phyloP scores from a whole-genome alignment of 495 filamentous ascomycete species.

The Elaphomyces granulatus region DNA sequence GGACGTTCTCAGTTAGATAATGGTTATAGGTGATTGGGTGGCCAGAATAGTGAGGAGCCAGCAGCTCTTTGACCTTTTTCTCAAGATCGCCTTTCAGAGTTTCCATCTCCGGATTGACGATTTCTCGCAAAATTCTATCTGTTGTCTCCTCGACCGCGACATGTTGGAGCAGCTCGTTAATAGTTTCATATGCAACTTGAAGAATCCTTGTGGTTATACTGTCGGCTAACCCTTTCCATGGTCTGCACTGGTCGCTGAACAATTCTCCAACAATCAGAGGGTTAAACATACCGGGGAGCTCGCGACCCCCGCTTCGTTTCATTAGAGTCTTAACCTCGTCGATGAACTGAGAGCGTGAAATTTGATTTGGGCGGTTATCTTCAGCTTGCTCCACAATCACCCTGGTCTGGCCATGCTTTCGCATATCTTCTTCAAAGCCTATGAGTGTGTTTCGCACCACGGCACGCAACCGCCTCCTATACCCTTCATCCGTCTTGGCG shows the following conservation, averaged over 20 bases:
- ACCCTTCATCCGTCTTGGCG: conserved; percentile 24
- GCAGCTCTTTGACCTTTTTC: conserved; percentile 12
- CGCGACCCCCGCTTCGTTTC: conserved; percentile 26
- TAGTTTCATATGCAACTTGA: conserved; percentile 15
- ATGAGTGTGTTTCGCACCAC: conserved; percentile 16
- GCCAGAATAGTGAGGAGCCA: too few relatives aligned
- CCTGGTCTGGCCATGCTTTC: conserved; percentile 11
- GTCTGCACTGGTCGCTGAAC: conserved; percentile 35
- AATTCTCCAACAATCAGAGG: conserved; percentile 35
- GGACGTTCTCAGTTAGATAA: conserved; percentile 34
- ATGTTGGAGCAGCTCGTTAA: too few relatives aligned
- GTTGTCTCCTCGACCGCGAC: too few relatives aligned
- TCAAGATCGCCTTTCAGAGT: conserved; percentile 12
- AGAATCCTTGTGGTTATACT: conserved; percentile 25
- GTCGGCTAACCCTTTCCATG: conserved; percentile 24
- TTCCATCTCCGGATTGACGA: conserved; percentile 13
- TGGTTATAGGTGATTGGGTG: conserved; percentile 43
- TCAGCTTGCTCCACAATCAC: conserved; percentile 15
- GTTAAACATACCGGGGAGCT: conserved; percentile 39
- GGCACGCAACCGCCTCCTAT: conserved; percentile 13
- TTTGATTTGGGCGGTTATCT: conserved; percentile 12
- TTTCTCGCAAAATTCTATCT: too few relatives aligned
- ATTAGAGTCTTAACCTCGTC: conserved; percentile 25
- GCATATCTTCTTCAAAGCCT: conserved; percentile 17
- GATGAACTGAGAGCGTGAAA: neutral